phyloP scores from a whole-genome alignment of 1,284 basidiomycete species.

The Irpex sp. region DNA sequence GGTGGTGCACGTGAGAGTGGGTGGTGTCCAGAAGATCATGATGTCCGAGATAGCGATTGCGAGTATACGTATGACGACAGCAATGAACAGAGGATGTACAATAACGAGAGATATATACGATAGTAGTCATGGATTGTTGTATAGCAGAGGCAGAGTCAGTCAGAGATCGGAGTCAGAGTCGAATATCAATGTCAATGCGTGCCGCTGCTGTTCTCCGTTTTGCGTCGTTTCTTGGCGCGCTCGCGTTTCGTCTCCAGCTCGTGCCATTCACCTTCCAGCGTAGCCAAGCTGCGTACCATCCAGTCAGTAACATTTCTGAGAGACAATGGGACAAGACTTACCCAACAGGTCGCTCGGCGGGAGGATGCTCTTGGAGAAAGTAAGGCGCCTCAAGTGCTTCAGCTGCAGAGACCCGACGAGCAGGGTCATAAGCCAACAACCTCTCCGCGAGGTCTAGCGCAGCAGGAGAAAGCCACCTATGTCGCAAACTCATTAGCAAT shows the following conservation, averaged over 20 bases:
- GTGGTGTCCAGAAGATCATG: conserved; percentile 16
- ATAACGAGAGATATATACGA: not conserved
- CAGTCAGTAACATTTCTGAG: conserved; percentile 11
- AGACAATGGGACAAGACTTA: conserved; percentile 37
- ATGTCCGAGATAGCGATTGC: not conserved
- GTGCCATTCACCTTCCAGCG: conserved; percentile 92
- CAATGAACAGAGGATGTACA: not conserved
- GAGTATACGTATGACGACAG: conserved; percentile 1
- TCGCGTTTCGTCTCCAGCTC: conserved; percentile 88
- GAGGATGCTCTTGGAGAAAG: conserved; percentile 78
- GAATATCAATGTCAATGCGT: conserved; percentile 11
- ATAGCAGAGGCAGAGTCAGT: no score
- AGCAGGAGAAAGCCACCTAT: conserved; percentile 78
- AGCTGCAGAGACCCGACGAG: conserved; percentile 70
- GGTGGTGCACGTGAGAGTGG: no score
- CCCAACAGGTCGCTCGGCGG: conserved; percentile 75
- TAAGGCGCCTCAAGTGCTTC: conserved; percentile 83
- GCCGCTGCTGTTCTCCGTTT: conserved; percentile 34
- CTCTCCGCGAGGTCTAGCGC: conserved; percentile 84
- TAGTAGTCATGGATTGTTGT: not conserved
- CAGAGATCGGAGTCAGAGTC: no score
- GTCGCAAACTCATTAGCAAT: no score
- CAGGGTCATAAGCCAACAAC: conserved; percentile 83
- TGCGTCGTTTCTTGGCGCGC: conserved; percentile 70
- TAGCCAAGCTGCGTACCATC: conserved; percentile 49